These are phyloP conservation scores for Onygena corvina DNA, from an alignment of 2,329 filamentous ascomycete genomes.

Conservation along the genomic window DNA sequence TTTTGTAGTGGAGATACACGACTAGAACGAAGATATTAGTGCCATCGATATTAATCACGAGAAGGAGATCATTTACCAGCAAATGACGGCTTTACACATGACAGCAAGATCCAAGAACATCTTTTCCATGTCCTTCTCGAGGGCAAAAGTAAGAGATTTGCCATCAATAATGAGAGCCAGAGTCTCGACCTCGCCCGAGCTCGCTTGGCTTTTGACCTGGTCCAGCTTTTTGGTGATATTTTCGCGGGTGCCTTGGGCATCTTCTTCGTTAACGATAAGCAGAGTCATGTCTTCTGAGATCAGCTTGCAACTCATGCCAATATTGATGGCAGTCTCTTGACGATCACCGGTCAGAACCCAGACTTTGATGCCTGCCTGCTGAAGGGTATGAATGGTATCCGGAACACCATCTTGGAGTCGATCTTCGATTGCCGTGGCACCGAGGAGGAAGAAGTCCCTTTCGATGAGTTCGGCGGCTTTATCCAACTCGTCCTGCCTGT, in stretches of 20 bases:
- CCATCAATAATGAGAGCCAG: slow-evolving; percentile 91
- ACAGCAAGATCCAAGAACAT: slow-evolving; percentile 84
- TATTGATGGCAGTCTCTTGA: slow-evolving; percentile 98
- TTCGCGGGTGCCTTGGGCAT: slow-evolving; percentile 62
- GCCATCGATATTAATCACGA: slow-evolving; percentile 7
- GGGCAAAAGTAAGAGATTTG: slow-evolving; percentile 81
- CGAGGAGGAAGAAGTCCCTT: slow-evolving; percentile 77
- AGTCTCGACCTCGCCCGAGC: slow-evolving; percentile 52
- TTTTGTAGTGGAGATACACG: slow-evolving; percentile 96
- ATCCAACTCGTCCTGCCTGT: slow-evolving; percentile 85
- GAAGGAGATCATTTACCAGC: slow-evolving; percentile 43
- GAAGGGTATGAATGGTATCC: slow-evolving; percentile 93
- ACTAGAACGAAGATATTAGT: slow-evolving; percentile 33
- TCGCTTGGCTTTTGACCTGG: slow-evolving; percentile 72
- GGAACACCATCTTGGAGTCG: slow-evolving; percentile 92
- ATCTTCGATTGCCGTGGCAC: slow-evolving; percentile 95
- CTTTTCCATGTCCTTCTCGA: slow-evolving; percentile 90
- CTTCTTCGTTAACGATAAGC: slow-evolving; percentile 89
- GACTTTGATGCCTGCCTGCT: slow-evolving; percentile 94
- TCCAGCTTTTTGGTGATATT: slow-evolving; percentile 90
- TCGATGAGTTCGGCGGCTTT: slow-evolving; percentile 96
- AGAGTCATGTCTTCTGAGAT: slow-evolving; percentile 98
- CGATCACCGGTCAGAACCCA: slow-evolving; percentile 97
- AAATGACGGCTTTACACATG: slow-evolving; percentile 97
- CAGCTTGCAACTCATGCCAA: slow-evolving; percentile 98